phyloP scores from a whole-genome alignment of 345 rosid genomes.

The Dipteronia sinensis region DNA sequence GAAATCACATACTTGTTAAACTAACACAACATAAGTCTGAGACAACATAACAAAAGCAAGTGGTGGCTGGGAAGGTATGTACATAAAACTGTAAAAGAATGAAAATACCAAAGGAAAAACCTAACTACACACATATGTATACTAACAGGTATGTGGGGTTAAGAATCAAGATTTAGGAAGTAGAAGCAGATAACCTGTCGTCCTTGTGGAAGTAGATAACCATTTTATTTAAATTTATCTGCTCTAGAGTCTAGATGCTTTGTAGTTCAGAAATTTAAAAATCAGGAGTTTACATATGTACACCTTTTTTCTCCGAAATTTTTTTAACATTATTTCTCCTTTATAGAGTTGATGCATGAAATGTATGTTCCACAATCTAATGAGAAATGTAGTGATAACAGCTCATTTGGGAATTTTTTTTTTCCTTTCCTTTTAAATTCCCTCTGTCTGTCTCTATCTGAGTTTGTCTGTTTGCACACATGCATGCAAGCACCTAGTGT shows the following conservation, averaged over 20 bases:
- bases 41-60: too few species aligned
- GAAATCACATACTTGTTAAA: too few species aligned
- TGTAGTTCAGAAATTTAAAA: background rate
- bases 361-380: background rate
- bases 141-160: background rate
- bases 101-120: too few species aligned
- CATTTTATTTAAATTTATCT: background rate
- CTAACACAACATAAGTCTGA: too few species aligned
- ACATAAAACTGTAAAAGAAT: too few species aligned
- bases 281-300: background rate
- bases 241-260: background rate
- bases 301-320: background rate
- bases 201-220: background rate
- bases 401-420: background rate
- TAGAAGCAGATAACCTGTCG: background rate
- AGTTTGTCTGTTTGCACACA: background rate
- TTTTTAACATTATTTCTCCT: background rate
- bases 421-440: background rate
- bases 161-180: background rate
- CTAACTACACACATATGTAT: too few species aligned
- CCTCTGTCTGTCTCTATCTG: background rate
- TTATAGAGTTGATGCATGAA: background rate
- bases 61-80: too few species aligned
- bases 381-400: background rate
- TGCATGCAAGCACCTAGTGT: background rate